These are phyloP conservation scores for Geotrichum carabidarum DNA, from an alignment of 1,139 yeast species.

Conservation along the genomic window DNA sequence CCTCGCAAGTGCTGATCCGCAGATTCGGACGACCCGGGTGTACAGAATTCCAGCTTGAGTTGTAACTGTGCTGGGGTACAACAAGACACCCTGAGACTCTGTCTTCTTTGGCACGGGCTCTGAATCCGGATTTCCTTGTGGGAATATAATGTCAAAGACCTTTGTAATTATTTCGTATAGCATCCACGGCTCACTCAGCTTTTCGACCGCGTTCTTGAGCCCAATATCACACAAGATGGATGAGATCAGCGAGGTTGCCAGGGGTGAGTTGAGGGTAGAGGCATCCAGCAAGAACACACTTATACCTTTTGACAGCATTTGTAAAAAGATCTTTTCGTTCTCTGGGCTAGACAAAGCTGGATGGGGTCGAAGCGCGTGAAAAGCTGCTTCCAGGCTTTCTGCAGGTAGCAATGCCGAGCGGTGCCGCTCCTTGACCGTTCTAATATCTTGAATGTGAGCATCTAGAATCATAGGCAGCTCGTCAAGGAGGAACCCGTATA, in stretches of 20 bases:
- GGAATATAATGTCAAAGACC: constrained; percentile 24
- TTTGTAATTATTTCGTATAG: constrained; percentile 42
- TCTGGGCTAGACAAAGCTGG: constrained; percentile 41
- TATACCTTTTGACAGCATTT: constrained; percentile 37
- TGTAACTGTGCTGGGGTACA: constrained; percentile 15
- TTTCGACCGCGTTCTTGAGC: constrained; percentile 40
- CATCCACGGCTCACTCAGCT: constrained; percentile 45
- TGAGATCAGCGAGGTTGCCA: constrained; percentile 40
- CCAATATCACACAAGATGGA: constrained; percentile 43
- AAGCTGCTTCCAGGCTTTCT: constrained; percentile 34
- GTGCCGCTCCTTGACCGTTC: constrained; percentile 28
- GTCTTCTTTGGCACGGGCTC: background rate
- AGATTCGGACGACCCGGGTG: constrained; percentile 15
- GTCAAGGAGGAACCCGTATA: constrained; percentile 40
- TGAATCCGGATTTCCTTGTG: background rate
- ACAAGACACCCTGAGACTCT: background rate
- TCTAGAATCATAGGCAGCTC: constrained; percentile 42
- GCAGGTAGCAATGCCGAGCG: constrained; percentile 31
- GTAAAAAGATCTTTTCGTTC: constrained; percentile 34
- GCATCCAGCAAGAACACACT: constrained; percentile 39
- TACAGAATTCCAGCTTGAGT: constrained; percentile 22
- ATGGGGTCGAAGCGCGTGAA: constrained; percentile 44
- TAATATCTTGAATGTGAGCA: constrained; percentile 35
- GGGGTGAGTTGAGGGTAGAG: constrained; percentile 39
- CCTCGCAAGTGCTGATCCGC: constrained; percentile 21